Evolutionary conservation across 306 rosid species (phyloP), one percentile per base, ranked within the genome.

Genomic region (Medicago lupulina): DNA sequence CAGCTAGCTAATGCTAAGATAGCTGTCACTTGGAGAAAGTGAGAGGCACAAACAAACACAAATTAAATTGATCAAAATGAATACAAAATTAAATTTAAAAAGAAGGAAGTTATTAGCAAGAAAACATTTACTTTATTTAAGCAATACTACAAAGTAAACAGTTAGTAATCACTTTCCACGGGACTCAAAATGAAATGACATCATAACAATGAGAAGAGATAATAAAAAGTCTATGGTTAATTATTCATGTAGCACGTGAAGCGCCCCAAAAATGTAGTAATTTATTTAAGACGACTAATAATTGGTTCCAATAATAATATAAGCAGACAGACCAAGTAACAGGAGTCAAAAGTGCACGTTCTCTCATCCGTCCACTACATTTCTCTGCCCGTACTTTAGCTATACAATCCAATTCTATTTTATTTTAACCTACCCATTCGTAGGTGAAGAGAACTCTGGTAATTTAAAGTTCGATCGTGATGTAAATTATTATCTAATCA

Each of bases 181-280:
- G 21, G 59, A 76, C 70, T 77, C 40, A 23, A 72, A 75, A 70
- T 62, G 14, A 80, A 74, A 74, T 74, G 28, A 28, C 31, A 28
- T 28, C 31, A 28, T 28, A 28, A 28, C 31, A 28, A 28, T 28
- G 31, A 28, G 3, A 28, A 3, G 31, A 28, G 31, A 28, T 28
- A 28, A 28, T 28, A 36, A 54, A 64, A 51, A 51, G 3, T 64
- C 70, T 38, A 9, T 65, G 8, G 49, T 36, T 38, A 39, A 65
- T 50, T 19, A 81, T 81, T 64, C n/a, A 82, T 25, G 36, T 68
- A 74, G 70, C 88, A 78, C 88, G 85, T 81, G 85, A 84, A 69
- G 60, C 76, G 61, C 85, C 88, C 70, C 83, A 74, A 66, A 21
- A 36, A 25, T 25, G 64, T 23, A 58, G 63, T 67, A 70, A 74